These are phyloP conservation scores for Kregervanrija fluxuum DNA, from an alignment of 805 yeast species.

Conservation along the genomic window DNA sequence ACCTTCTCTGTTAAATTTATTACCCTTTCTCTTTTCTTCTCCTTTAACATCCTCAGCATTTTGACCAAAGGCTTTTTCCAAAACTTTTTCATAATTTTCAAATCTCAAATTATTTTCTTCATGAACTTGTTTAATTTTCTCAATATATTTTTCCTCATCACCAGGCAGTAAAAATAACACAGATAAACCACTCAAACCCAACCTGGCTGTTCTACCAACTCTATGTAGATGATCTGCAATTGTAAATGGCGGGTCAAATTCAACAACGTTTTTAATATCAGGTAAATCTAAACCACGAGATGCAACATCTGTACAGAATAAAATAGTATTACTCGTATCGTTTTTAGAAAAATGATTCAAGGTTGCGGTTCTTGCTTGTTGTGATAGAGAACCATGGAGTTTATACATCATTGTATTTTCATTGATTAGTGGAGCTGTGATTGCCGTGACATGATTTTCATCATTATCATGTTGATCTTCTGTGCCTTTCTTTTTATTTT, in stretches of 20 bases:
- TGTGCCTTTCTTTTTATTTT: conserved; percentile 3
- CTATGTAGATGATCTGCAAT: conserved; percentile 94
- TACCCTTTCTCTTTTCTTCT: conserved; percentile 17
- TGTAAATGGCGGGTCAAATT: conserved; percentile 92
- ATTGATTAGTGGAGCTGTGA: conserved; percentile 48
- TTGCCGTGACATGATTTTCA: conserved; percentile 28
- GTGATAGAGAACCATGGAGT: conserved; percentile 87
- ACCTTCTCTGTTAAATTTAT: conserved; percentile 23
- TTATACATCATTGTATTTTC: conserved; percentile 45
- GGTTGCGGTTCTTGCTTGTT: conserved; percentile 74
- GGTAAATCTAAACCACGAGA: conserved; percentile 95
- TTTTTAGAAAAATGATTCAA: conserved; percentile 50
- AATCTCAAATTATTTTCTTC: conserved; percentile 38
- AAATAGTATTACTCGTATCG: conserved; percentile 41
- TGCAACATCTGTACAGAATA: conserved; percentile 96
- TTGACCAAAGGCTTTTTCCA: conserved; percentile 21
- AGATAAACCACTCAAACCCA: conserved; percentile 82
- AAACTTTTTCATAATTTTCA: conserved; percentile 39
- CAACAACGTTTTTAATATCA: conserved; percentile 75
- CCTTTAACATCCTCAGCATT: conserved; percentile 14
- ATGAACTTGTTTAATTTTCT: conserved; percentile 51
- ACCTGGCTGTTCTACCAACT: conserved; percentile 97
- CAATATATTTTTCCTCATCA: conserved; percentile 76
- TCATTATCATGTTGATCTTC: conserved; percentile 7
- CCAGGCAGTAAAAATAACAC: conserved; percentile 81